These are phyloP conservation scores for Schoenoplectus triqueter DNA, from an alignment of 202 grass and related monocot species.

Conservation along the genomic window DNA sequence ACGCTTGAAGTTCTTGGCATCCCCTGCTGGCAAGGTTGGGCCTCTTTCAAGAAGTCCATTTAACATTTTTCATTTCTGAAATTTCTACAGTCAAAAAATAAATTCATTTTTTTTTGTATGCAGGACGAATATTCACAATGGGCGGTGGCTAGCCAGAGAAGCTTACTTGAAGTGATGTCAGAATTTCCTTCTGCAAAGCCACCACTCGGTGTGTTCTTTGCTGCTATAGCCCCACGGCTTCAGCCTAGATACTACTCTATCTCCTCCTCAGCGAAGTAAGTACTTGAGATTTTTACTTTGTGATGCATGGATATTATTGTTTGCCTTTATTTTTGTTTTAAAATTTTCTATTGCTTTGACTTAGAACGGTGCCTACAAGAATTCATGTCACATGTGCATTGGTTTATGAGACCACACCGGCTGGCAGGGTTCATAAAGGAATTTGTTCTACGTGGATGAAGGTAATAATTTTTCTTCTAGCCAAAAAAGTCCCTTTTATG, in stretches of 20 bases:
- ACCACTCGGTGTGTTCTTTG: conserved; percentile 93
- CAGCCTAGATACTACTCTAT: conserved; percentile 98
- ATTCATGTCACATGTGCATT: conserved; percentile 92
- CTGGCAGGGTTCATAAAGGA: conserved; percentile 89
- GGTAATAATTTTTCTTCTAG: conserved; percentile 47
- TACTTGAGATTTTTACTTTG: conserved; percentile 7
- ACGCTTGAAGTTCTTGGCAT: conserved; percentile 76
- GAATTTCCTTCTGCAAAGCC: conserved; percentile 91
- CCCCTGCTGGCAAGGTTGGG: conserved; percentile 83
- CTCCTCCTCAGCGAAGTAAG: conserved; percentile 85
- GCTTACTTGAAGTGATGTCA: conserved; percentile 84
- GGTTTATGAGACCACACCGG: conserved; percentile 66
- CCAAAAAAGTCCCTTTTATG: not conserved
- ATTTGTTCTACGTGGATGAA: conserved; percentile 98
- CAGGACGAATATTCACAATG: conserved; percentile 97
- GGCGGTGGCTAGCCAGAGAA: conserved; percentile 92
- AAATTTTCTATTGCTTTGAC: conserved; percentile 34
- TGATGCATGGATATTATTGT: conserved; percentile 21
- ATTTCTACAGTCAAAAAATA: conserved; percentile 16
- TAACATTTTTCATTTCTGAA: conserved; percentile 32
- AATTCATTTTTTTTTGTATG: conserved; percentile 44
- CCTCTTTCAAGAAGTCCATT: conserved; percentile 28
- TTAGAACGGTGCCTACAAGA: conserved; percentile 71
- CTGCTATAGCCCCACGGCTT: conserved; percentile 80
- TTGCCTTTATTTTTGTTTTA: not conserved